Percentiles rank a stretch among this genome's conserved stretches.
Conservation (phyloP, 495 filamentous ascomycete species). For the Talaromyces nanjingensis region DNA sequence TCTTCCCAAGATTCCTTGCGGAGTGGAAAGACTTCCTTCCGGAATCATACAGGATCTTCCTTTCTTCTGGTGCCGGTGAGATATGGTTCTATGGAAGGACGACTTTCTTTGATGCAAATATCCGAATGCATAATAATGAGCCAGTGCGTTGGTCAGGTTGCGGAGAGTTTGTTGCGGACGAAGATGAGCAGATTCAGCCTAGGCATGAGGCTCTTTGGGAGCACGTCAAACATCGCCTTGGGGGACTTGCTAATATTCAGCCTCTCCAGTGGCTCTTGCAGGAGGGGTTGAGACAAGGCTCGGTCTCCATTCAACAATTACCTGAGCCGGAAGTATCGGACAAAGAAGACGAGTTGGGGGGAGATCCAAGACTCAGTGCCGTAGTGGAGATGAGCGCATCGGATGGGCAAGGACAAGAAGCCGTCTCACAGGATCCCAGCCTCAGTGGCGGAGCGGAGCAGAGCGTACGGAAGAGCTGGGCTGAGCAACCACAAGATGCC, state of each 20-base stretch:
- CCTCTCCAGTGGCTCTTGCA: neutral
- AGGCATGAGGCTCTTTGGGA: neutral
- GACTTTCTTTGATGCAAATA: constrained; percentile 1
- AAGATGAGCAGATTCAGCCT: constrained; percentile 6
- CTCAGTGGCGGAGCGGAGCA: neutral
- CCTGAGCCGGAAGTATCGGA: neutral
- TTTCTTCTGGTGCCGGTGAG: constrained; percentile 19
- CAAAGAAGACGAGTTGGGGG: neutral
- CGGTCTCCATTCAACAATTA: neutral
- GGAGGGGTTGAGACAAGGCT: neutral
- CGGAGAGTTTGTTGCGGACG: constrained; percentile 5
- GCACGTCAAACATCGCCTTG: neutral
- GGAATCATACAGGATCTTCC: constrained; percentile 23
- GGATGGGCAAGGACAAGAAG: neutral
- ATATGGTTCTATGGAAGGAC: constrained; percentile 14
- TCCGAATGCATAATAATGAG: constrained; percentile 10
- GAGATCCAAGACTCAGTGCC: neutral
- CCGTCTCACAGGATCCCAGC: neutral
- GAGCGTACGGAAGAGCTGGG: neutral
- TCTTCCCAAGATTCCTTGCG: constrained; percentile 36
- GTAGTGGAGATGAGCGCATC: neutral
- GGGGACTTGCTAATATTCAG: neutral
- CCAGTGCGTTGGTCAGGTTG: constrained; percentile 15
- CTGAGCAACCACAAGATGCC: neutral
- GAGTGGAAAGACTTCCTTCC: constrained; percentile 47